Percentiles rank a stretch among this genome's conserved stretches.
phyloP scores from a whole-genome alignment of 2,329 filamentous ascomycete species.

The Colletotrichum euphorbiae region DNA sequence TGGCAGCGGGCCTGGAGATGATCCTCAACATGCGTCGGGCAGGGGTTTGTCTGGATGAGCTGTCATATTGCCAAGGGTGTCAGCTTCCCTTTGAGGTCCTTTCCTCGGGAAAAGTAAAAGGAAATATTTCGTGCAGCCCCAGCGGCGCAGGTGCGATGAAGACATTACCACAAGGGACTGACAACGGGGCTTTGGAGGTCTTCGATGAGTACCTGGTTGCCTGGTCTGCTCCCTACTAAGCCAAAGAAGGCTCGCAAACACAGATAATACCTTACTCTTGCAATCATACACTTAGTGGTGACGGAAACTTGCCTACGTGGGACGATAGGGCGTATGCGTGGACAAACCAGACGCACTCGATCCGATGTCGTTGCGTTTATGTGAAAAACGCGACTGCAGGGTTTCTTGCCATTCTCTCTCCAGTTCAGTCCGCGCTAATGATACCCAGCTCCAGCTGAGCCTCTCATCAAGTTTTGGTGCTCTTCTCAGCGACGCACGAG shows the following conservation, averaged over 20 bases:
- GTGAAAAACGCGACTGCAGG: background rate
- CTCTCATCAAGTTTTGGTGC: background rate
- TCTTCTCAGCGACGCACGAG: background rate
- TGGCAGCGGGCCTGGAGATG: background rate
- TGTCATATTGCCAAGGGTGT: constrained; percentile 26
- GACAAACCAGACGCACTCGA: background rate
- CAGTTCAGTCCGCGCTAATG: background rate
- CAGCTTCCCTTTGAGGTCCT: constrained; percentile 13
- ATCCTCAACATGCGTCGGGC: constrained; percentile 9
- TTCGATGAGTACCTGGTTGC: background rate
- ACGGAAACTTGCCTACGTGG: background rate
- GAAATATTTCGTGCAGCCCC: constrained; percentile 29
- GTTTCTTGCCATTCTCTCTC: too few relatives aligned
- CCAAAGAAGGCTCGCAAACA: too few relatives aligned
- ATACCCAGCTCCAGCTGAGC: background rate
- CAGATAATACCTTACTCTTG: background rate
- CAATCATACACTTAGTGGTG: background rate
- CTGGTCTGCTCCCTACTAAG: too few relatives aligned
- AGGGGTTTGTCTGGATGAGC: constrained; percentile 18
- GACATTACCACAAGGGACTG: background rate
- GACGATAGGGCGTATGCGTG: constrained; percentile 2
- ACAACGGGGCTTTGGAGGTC: background rate
- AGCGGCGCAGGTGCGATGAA: constrained; percentile 17
- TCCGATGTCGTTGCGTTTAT: constrained; percentile 7
- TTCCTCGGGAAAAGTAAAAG: background rate